Percentiles rank a stretch among this genome's conserved stretches.
Conservation (phyloP, 768 basidiomycete genomes). For the Amyloporia xantha region DNA sequence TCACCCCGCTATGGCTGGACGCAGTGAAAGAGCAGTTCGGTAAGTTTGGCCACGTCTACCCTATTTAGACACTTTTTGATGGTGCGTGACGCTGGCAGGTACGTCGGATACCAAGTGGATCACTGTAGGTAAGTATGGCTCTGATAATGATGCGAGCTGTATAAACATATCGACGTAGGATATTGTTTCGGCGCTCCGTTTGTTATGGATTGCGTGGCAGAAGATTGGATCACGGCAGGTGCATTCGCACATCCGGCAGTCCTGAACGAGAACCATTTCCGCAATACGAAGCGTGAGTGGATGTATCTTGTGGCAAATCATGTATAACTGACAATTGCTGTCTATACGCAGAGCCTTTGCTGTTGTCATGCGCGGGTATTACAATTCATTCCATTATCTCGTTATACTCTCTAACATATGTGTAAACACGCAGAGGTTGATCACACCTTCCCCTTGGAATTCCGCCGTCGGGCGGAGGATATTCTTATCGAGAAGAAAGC, state of each 20-base stretch:
- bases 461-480: constrained; percentile 50
- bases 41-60: constrained; percentile 10
- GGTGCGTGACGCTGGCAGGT: constrained; percentile 20
- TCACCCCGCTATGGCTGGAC: constrained; percentile 45
- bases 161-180: constrained; percentile 27
- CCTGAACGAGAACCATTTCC: constrained; percentile 42
- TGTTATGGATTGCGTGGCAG: constrained; percentile 39
- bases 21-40: constrained; percentile 45
- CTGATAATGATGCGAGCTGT: neutral
- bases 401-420: neutral
- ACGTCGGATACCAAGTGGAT: constrained; percentile 13
- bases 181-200: constrained; percentile 56
- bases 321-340: neutral
- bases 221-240: constrained; percentile 41
- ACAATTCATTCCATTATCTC: neutral
- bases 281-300: constrained; percentile 38
- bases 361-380: constrained; percentile 50
- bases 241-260: constrained; percentile 53
- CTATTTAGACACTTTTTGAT: neutral
- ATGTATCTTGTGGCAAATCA: neutral
- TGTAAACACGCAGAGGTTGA: constrained; percentile 40
- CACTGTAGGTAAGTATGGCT: constrained; percentile 9
- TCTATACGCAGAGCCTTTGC: constrained; percentile 38
- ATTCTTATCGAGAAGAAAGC: constrained; percentile 45
- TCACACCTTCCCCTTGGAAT: constrained; percentile 42